Base-by-base conservation (phyloP, 148 eudicot genomes). In the Camellia granthamiana region DNA sequence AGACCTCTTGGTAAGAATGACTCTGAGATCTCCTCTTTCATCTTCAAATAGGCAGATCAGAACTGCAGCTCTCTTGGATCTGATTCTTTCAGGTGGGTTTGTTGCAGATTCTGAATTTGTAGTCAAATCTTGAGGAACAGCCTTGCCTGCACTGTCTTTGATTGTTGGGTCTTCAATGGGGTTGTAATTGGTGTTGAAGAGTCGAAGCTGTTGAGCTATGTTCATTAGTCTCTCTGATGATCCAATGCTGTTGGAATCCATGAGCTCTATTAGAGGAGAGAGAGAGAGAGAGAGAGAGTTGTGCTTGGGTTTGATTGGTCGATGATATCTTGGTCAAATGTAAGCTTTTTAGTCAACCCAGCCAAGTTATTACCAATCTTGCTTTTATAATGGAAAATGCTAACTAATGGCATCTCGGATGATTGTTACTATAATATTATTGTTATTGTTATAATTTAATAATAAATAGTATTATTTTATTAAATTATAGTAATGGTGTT, bases 1-100 rank as follows among this genome's bases (percentile, higher is more conserved):
- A 81, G 97, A 92, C 13, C 98, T 82, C 79, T 90, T 91, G 61
- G 98, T 95, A 67, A 93, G 97, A 86, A 95, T 89, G 3, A 95
- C 97, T 38, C 96, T 81, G 30, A 93, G 66, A 67, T 88, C 87
- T 10, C 93, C 94, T 42, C 81, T 8, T 77, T 83, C 88, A 23
- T 76, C 96, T 85, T 95, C 97, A 79, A 87, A 90, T 3, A 92
- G 51, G 85, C 96, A 92, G 79, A 92, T 78, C 82, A 92, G 88
- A 79, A 92, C 93, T 65, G 96, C 92, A 30, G 92, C 96, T 78
- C 88, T 86, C 77, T 90, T 88, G 75, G 88, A 81, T 44, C 56
- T 82, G 74, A 84, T 75, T 38, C 79, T 21, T 75, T 72, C 80
- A 65, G 83, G 85, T 63, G 83, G 85, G 81, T 73, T 54, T 30